Conservation (phyloP, 1,284 basidiomycete genomes). For the Phlebopus sp. region DNA sequence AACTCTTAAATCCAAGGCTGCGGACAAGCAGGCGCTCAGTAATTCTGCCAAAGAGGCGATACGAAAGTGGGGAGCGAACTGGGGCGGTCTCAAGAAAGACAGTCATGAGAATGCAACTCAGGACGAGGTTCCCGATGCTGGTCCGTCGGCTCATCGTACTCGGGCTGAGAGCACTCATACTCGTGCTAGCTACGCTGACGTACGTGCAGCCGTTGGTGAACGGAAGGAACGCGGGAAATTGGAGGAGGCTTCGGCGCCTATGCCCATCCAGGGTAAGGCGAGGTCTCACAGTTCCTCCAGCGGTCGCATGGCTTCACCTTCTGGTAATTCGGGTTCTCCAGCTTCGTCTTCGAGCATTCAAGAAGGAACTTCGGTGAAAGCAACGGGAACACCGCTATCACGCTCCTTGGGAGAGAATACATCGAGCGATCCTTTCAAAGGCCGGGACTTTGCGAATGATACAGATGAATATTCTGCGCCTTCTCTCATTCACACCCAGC, state of each 20-base stretch:
- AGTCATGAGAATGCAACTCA: constrained; percentile 22
- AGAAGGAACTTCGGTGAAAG: constrained; percentile 8
- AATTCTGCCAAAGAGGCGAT: constrained; percentile 81
- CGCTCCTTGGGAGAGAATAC: constrained; percentile 29
- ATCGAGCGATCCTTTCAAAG: constrained; percentile 23
- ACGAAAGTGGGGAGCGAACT: constrained; percentile 86
- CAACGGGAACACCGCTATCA: constrained; percentile 23
- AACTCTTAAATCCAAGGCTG: constrained; percentile 71
- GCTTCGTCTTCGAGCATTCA: constrained; percentile 11
- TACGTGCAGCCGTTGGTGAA: constrained; percentile 66
- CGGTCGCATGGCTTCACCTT: constrained; percentile 20
- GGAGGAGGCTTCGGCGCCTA: constrained; percentile 28
- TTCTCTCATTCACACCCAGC: constrained; percentile 66
- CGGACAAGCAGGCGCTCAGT: constrained; percentile 80
- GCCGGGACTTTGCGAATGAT: constrained; percentile 29
- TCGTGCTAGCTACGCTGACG: constrained; percentile 65
- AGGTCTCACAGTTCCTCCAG: constrained; percentile 29
- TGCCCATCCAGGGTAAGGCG: constrained; percentile 33
- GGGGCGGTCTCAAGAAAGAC: constrained; percentile 63
- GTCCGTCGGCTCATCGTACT: constrained; percentile 38
- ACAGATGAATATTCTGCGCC: constrained; percentile 22
- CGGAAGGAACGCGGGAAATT: constrained; percentile 48
- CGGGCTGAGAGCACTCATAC: constrained; percentile 37
- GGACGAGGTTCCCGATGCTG: constrained; percentile 46
- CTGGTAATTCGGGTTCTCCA: constrained; percentile 27